Percentiles rank a stretch among this genome's conserved stretches.
Evolutionary conservation across 371 early-diverging fungal species (phyloP).

Genomic region (Apophysomyces elegans): DNA sequence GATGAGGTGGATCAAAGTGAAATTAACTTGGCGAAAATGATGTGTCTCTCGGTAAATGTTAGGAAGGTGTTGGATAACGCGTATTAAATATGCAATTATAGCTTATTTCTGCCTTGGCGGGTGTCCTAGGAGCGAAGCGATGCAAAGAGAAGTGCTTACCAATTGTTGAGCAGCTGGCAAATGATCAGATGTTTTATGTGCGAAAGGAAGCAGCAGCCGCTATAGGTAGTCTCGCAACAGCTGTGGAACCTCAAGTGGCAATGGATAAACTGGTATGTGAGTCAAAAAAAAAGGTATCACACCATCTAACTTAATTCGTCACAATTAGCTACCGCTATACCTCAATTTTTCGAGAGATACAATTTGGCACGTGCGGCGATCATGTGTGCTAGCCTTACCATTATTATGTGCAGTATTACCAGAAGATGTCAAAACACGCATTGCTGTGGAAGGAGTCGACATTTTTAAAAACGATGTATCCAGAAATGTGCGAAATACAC

Average conservation of each 20-base stretch:
- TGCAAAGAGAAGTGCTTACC: conserved; percentile 56
- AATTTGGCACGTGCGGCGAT: conserved; percentile 66
- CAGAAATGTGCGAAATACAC: conserved; percentile 60
- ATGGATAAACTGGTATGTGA: conserved; percentile 49
- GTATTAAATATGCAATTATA: conserved; percentile 20
- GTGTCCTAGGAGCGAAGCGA: conserved; percentile 49
- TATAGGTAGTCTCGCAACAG: conserved; percentile 50
- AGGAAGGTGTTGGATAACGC: not conserved
- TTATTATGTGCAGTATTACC: conserved; percentile 52
- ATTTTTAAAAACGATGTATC: conserved; percentile 59
- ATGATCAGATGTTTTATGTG: conserved; percentile 59
- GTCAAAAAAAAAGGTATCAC: not conserved
- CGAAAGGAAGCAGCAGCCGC: conserved; percentile 66
- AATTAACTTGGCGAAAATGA: conserved; percentile 60
- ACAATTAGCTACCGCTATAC: conserved; percentile 52
- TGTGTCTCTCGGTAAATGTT: conserved; percentile 58
- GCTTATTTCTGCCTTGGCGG: conserved; percentile 57
- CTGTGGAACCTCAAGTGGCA: conserved; percentile 44
- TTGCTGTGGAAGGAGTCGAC: conserved; percentile 52
- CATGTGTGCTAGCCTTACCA: conserved; percentile 58
- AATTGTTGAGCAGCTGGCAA: conserved; percentile 52
- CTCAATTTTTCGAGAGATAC: conserved; percentile 54
- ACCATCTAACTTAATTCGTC: not conserved
- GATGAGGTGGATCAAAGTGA: conserved; percentile 54
- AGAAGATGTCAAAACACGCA: conserved; percentile 38